Evolutionary conservation across 1,284 basidiomycete species (phyloP).

Genomic region (Moesziomyces sp.): DNA sequence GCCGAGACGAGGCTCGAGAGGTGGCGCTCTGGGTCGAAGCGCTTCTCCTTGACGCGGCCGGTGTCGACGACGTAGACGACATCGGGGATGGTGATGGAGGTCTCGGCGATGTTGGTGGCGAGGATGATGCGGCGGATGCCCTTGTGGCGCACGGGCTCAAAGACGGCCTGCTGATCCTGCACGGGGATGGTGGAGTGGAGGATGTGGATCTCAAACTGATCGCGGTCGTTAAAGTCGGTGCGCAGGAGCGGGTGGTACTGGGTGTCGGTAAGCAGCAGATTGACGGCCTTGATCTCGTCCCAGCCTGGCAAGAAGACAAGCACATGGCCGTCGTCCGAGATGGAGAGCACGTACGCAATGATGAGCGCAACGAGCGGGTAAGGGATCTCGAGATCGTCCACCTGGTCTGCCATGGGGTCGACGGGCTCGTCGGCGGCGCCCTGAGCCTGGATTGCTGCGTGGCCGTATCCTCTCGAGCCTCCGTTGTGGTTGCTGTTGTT

Average conservation of each 20-base stretch:
- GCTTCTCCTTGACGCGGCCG: constrained; percentile 87
- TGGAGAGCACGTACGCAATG: constrained; percentile 80
- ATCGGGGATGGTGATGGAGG: constrained; percentile 86
- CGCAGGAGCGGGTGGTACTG: constrained; percentile 70
- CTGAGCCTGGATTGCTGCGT: constrained; percentile 35
- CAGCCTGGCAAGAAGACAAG: constrained; percentile 91
- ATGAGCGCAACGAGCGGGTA: constrained; percentile 83
- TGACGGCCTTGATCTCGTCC: constrained; percentile 89
- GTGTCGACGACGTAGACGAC: constrained; percentile 94
- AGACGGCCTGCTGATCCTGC: constrained; percentile 88
- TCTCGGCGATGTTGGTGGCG: constrained; percentile 96
- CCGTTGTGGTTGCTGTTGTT: constrained; percentile 9
- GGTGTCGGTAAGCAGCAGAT: constrained; percentile 75
- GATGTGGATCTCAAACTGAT: constrained; percentile 81
- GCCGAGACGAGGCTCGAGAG: constrained; percentile 87
- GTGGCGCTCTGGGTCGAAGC: constrained; percentile 89
- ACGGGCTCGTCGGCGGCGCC: constrained; percentile 54
- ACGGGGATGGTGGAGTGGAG: constrained; percentile 91
- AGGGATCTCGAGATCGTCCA: constrained; percentile 83
- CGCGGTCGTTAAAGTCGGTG: constrained; percentile 54
- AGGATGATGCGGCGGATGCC: constrained; percentile 84
- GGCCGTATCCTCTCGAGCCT: constrained; percentile 22
- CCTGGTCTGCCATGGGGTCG: constrained; percentile 66
- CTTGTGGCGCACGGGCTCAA: constrained; percentile 70
- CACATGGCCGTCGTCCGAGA: constrained; percentile 85